These are phyloP conservation scores for Poronia punctata DNA, from an alignment of 495 filamentous ascomycete genomes.

Conservation along the genomic window DNA sequence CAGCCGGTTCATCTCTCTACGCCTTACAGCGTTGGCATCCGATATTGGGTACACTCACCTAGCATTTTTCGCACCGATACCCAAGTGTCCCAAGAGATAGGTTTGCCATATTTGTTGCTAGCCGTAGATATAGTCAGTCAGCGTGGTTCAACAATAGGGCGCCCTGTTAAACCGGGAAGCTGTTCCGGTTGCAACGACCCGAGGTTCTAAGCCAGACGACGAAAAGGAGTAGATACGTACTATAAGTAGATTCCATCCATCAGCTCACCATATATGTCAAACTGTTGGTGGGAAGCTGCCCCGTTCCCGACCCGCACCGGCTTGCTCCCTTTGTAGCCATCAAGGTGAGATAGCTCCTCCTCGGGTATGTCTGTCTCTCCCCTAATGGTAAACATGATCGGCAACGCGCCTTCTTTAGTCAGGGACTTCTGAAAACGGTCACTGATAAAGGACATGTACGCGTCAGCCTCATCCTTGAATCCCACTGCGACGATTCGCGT, in stretches of 20 bases:
- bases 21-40: not conserved
- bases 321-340: slow-evolving; percentile 58
- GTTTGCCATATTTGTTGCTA: slow-evolving; percentile 65
- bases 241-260: slow-evolving; percentile 71
- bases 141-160: no score
- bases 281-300: slow-evolving; percentile 64
- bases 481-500: slow-evolving; percentile 32
- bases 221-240: slow-evolving; percentile 2
- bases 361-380: slow-evolving; percentile 68
- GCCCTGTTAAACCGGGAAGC: no score
- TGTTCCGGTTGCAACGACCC: no score
- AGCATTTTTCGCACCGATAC: slow-evolving; percentile 52
- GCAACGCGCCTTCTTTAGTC: slow-evolving; percentile 45
- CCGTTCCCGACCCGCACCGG: slow-evolving; percentile 71
- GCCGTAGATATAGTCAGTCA: no score
- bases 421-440: slow-evolving; percentile 51
- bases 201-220: not conserved
- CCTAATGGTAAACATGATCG: slow-evolving; percentile 71
- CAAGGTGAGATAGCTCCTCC: slow-evolving; percentile 55
- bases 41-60: slow-evolving; percentile 18
- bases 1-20: not conserved
- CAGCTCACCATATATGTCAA: slow-evolving; percentile 71
- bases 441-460: slow-evolving; percentile 68
- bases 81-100: slow-evolving; percentile 68
- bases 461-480: slow-evolving; percentile 65